Conservation (phyloP, 768 basidiomycete species). For the Rhodotorula paludigena region DNA sequence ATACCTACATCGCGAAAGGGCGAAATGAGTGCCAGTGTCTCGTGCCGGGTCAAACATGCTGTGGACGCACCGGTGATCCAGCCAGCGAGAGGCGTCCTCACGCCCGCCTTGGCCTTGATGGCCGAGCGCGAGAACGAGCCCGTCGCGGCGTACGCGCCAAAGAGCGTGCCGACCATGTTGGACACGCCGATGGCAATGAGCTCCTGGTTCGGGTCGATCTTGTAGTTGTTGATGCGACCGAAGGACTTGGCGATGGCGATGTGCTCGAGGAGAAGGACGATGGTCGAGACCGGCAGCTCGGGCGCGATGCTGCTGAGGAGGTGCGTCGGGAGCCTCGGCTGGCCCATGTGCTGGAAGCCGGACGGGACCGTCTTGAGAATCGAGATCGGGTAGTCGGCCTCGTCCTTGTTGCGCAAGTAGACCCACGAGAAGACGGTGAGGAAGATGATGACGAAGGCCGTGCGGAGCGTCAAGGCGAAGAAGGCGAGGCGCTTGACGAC, state of each 20-base stretch:
- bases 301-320: conserved; percentile 52
- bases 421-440: conserved; percentile 74
- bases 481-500: conserved; percentile 70
- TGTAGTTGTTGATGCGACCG: conserved; percentile 90
- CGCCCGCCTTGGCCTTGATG: conserved; percentile 90
- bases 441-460: conserved; percentile 61
- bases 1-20: no score
- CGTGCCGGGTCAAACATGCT: no score
- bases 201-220: conserved; percentile 79
- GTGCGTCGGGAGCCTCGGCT: conserved; percentile 44
- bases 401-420: conserved; percentile 63
- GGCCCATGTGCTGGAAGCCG: conserved; percentile 58
- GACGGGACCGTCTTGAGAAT: conserved; percentile 55
- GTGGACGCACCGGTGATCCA: conserved; percentile 70
- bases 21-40: no score
- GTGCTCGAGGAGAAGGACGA: conserved; percentile 62
- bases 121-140: conserved; percentile 99
- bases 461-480: conserved; percentile 54
- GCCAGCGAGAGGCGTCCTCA: conserved; percentile 90
- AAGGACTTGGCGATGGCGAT: conserved; percentile 89
- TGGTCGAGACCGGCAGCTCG: conserved; percentile 76
- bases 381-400: conserved; percentile 57
- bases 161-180: conserved; percentile 61
- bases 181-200: conserved; percentile 53
- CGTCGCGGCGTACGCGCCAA: conserved; percentile 90